Percentiles rank a stretch among this genome's conserved stretches.
Conservation (phyloP, 306 rosid genomes). For the Alnus glutinosa region DNA sequence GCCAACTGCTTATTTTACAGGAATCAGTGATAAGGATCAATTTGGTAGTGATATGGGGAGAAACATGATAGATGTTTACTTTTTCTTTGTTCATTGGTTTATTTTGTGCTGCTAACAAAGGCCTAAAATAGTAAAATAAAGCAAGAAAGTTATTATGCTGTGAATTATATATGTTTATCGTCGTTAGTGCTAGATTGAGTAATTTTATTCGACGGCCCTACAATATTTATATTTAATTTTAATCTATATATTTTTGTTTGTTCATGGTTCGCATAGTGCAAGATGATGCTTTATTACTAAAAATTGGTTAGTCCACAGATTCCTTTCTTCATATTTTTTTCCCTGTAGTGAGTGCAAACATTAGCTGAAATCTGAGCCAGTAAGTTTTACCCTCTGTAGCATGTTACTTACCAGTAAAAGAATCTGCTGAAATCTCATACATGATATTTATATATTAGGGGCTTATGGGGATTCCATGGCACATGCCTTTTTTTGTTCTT, state of each 20-base stretch:
- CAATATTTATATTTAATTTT: too few relatives aligned
- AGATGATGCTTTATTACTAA: neutral
- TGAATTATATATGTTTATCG: neutral
- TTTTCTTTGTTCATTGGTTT: neutral
- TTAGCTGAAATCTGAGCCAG: neutral
- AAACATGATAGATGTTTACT: neutral
- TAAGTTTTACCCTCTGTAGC: neutral
- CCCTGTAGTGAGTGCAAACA: neutral
- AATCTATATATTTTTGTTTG: neutral
- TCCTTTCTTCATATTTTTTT: neutral
- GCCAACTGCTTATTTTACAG: neutral
- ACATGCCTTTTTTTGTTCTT: too few relatives aligned
- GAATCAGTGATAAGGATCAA: neutral
- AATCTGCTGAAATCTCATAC: neutral
- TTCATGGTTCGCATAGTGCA: too few relatives aligned
- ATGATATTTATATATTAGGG: too few relatives aligned
- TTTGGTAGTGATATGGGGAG: neutral
- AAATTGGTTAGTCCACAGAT: neutral
- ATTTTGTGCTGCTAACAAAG: neutral
- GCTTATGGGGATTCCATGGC: too few relatives aligned
- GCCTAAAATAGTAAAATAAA: neutral
- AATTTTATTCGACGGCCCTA: too few relatives aligned
- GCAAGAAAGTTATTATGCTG: neutral
- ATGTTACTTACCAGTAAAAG: neutral
- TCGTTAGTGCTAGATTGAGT: neutral